A percentile compares a stretch with the other conserved stretches of the same genome.
These are phyloP conservation scores for Hevea brasiliensis DNA, from an alignment of 345 rosid species.

Conservation along the genomic window DNA sequence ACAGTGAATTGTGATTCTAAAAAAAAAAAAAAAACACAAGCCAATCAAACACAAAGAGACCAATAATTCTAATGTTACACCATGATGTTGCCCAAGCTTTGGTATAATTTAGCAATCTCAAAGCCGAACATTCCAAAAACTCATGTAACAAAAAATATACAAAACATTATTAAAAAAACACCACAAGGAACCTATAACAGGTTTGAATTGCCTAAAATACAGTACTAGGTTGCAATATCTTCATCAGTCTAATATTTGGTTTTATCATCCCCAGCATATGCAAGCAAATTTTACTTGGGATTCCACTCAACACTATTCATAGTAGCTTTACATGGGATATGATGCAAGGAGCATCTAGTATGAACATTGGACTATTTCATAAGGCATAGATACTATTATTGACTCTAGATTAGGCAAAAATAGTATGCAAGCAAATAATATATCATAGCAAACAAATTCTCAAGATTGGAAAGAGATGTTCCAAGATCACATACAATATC, in stretches of 20 bases:
- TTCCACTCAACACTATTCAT: constrained; percentile 99
- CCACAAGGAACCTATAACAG: constrained; percentile 4
- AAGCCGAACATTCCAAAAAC: constrained; percentile 88
- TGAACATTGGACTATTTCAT: constrained; percentile 80
- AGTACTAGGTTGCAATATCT: constrained; percentile 42
- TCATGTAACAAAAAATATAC: constrained; percentile 48
- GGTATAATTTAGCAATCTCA: constrained; percentile 48
- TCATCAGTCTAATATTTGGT: constrained; percentile 87
- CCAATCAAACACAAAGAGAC: no score
- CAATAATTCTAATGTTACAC: neutral
- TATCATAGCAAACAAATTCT: neutral
- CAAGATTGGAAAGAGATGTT: constrained; percentile 6
- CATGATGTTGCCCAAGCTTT: neutral
- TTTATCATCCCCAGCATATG: constrained; percentile 98
- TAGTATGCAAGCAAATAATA: neutral
- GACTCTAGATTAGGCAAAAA: neutral
- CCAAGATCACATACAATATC: constrained; percentile 61
- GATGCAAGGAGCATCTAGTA: constrained; percentile 80
- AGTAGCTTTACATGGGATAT: constrained; percentile 93
- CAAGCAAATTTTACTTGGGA: constrained; percentile 87
- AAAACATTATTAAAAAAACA: neutral
- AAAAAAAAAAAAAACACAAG: no score
- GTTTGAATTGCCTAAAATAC: neutral
- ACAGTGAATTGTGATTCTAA: no score
- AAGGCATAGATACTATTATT: neutral